Evolutionary conservation across 345 rosid species (phyloP), one percentile per base, ranked within the genome.

Genomic region (Brassica incana): DNA sequence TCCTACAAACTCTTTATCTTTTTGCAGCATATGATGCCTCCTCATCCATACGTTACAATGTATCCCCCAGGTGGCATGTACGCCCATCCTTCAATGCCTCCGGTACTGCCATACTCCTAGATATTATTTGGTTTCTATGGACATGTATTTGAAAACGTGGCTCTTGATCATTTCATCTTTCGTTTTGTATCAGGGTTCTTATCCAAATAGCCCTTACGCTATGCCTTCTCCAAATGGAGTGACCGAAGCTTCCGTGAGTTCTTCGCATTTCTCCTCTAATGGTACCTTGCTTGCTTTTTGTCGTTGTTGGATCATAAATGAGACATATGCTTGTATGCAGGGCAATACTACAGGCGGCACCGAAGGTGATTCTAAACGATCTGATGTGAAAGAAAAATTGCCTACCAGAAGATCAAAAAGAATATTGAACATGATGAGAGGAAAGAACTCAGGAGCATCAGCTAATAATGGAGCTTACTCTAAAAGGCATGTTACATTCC

Each of bases 41-140:
- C 98, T 12, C 96, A 93, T 87, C 99, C 96, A 3, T 95, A 95
- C 48, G 98, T 93, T 83, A 92, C 96, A 69, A 93, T 95, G 99
- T 95, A 95, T 88, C 95, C 98, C 56, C 98, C 89, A 73, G 96
- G 98, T 75, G 98, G 97, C 71, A 88, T 95, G 83, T 95, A 93
- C 71, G 90, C 93, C 1, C 98, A 95, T 85, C 98, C 99, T 67
- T 89, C 98, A 65, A 86, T 95, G 3, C 93, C 99, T 67, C 97
- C 95, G 87, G 98, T 95, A 45, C 48, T 40, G 48, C 48, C 48
- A 40, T 40, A 90, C 75, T 40, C 48, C 48, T 40, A 40, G 25
- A 71, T 73, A 33, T 65, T 63, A 33, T 65, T 63, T 35, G 54
- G 52, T 77, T 76, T 54, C 75, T 14, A 38, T 71, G 70, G 35